Conservation (phyloP, 176 grass and related monocot genomes). For the Themeda triandra region DNA sequence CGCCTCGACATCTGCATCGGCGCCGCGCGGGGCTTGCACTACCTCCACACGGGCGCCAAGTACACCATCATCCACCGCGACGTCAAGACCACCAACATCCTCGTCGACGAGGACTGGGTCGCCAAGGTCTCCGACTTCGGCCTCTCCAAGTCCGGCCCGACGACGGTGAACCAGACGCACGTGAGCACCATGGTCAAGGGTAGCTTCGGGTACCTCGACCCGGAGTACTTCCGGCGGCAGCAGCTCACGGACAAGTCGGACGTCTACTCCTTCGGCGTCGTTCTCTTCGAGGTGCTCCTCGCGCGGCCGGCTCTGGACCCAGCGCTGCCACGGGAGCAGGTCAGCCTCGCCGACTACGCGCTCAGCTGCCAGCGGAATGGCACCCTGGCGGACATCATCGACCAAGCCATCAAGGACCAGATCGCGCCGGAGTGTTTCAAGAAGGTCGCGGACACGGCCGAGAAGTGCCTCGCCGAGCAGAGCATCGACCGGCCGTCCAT, state of each 20-base stretch:
- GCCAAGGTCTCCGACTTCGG: constrained; percentile 94
- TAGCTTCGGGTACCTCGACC: constrained; percentile 89
- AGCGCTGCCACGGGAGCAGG: constrained; percentile 31
- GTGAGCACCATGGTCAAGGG: constrained; percentile 94
- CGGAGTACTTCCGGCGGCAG: constrained; percentile 85
- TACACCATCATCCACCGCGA: constrained; percentile 95
- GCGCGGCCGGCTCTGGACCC: constrained; percentile 59
- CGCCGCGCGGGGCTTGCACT: constrained; percentile 72
- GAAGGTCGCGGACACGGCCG: constrained; percentile 57
- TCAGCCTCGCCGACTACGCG: constrained; percentile 57
- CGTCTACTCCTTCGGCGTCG: constrained; percentile 86
- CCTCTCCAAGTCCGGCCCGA: constrained; percentile 77
- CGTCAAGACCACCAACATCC: constrained; percentile 95
- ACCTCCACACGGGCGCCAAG: constrained; percentile 90
- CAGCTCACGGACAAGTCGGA: constrained; percentile 90
- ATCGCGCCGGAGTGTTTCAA: constrained; percentile 51
- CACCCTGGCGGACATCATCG: constrained; percentile 24
- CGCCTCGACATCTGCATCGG: constrained; percentile 90
- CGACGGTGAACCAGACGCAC: constrained; percentile 65
- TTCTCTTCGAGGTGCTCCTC: constrained; percentile 77
- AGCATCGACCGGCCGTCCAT: constrained; percentile 53
- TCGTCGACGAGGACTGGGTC: constrained; percentile 73
- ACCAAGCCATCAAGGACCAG: constrained; percentile 43
- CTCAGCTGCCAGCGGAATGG: constrained; percentile 41
- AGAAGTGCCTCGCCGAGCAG: constrained; percentile 54